Evolutionary conservation across 306 rosid species (phyloP).

Genomic region (Arachis stenosperma): DNA sequence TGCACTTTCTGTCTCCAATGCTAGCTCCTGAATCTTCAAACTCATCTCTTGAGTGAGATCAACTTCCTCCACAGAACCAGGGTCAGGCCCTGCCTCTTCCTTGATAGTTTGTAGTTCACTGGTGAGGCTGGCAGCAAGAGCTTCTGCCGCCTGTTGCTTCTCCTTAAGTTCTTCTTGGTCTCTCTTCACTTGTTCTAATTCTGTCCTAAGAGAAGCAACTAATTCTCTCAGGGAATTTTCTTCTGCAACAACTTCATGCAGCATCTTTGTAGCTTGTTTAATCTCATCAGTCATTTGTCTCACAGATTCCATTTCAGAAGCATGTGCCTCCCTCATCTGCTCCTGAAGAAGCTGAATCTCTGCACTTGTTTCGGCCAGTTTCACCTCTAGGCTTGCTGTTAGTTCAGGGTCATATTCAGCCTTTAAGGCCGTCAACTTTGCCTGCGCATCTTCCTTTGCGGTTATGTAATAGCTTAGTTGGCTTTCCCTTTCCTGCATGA

Average conservation of each 20-base stretch:
- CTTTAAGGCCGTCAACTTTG: conserved; percentile 50
- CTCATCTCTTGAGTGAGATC: conserved; percentile 25
- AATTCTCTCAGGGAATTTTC: conserved; percentile 58
- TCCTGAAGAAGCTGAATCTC: conserved; percentile 65
- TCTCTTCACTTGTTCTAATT: conserved; percentile 62
- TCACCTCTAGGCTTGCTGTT: conserved; percentile 48
- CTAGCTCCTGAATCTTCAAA: conserved; percentile 47
- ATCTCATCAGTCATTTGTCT: conserved; percentile 60
- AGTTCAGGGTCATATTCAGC: conserved; percentile 56
- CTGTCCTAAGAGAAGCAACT: conserved; percentile 52
- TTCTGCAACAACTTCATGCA: conserved; percentile 67
- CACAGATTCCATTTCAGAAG: conserved; percentile 62
- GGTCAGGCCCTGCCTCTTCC: conserved; percentile 35
- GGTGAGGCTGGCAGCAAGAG: conserved; percentile 41
- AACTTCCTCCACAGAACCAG: conserved; percentile 21
- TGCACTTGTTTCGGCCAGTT: conserved; percentile 57
- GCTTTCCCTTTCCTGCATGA: conserved; percentile 50
- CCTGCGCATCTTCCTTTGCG: conserved; percentile 55
- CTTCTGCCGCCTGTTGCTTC: conserved; percentile 48
- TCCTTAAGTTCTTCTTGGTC: conserved; percentile 49
- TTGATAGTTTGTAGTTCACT: conserved; percentile 34
- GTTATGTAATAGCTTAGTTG: conserved; percentile 36
- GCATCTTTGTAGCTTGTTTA: conserved; percentile 58
- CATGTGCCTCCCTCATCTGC: conserved; percentile 59
- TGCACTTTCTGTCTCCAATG: conserved; percentile 49